A percentile compares a stretch with the other conserved stretches of the same genome.
Evolutionary conservation across 768 basidiomycete species (phyloP).

Genomic region (Leccinellum rugosiceps): DNA sequence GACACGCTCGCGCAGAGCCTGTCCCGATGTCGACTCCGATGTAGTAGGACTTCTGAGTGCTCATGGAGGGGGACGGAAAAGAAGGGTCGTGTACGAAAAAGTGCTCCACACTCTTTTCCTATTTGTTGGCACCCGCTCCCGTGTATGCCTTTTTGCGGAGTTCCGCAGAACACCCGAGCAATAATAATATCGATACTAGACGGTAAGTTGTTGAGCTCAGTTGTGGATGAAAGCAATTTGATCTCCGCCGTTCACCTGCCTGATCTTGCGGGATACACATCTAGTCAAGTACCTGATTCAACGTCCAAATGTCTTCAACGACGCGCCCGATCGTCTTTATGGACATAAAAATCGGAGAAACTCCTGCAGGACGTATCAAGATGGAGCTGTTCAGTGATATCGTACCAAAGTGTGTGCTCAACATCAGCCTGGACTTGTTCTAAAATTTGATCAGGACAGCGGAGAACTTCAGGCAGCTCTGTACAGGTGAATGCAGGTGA

Average conservation of each 20-base stretch:
- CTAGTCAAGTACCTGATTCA: neutral
- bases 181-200: neutral
- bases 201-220: neutral
- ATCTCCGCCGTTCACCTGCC: neutral
- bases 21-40: constrained; percentile 88
- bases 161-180: neutral
- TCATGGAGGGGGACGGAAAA: constrained; percentile 29
- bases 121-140: neutral
- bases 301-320: constrained; percentile 39
- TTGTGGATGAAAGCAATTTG: neutral
- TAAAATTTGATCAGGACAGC: constrained; percentile 62
- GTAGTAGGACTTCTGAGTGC: constrained; percentile 45
- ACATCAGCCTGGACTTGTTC: neutral
- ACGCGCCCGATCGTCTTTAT: constrained; percentile 92
- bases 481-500: constrained; percentile 94
- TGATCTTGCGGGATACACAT: neutral
- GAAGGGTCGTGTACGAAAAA: constrained; percentile 4
- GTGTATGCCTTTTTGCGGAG: neutral
- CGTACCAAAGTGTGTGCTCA: constrained; percentile 75
- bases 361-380: constrained; percentile 90
- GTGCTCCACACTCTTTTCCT: constrained; percentile 9
- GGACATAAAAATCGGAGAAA: constrained; percentile 96
- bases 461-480: constrained; percentile 96
- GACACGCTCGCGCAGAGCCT: constrained; percentile 85
- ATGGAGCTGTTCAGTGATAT: constrained; percentile 98